Conservation (phyloP, 2,329 filamentous ascomycete species). For the Monosporascus sp. region DNA sequence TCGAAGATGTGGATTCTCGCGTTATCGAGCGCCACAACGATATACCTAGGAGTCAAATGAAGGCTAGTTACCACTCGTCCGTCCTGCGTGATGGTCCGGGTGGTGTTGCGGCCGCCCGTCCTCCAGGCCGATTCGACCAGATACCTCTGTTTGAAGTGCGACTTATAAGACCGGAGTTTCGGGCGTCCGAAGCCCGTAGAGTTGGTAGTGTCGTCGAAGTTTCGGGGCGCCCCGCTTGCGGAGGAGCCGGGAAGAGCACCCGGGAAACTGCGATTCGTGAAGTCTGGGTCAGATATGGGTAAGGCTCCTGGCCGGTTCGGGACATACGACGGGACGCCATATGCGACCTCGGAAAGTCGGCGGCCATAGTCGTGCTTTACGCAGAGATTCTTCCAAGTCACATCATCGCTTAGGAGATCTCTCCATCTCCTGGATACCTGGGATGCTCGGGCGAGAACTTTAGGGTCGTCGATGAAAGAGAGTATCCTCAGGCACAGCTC, state of each 20-base stretch:
- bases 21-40: constrained; percentile 95
- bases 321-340: constrained; percentile 25
- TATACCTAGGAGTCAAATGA: constrained; percentile 91
- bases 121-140: constrained; percentile 97
- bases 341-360: constrained; percentile 47
- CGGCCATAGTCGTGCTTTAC: constrained; percentile 87
- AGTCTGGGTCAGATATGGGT: constrained; percentile 27
- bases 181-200: constrained; percentile 39
- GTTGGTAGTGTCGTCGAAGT: constrained; percentile 47
- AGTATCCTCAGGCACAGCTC: constrained; percentile 88
- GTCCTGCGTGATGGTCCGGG: constrained; percentile 88
- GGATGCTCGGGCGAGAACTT: constrained; percentile 84
- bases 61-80: constrained; percentile 95
- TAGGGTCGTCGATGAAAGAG: constrained; percentile 95
- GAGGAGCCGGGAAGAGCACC: constrained; percentile 32
- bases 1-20: constrained; percentile 98
- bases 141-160: constrained; percentile 96
- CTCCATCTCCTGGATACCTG: constrained; percentile 96
- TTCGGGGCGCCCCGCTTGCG: constrained; percentile 39
- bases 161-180: constrained; percentile 80
- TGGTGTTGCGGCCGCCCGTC: constrained; percentile 77
- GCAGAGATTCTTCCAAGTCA: constrained; percentile 96
- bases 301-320: constrained; percentile 25
- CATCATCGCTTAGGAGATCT: constrained; percentile 89
- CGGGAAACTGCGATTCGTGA: constrained; percentile 38